A percentile compares a stretch with the other conserved stretches of the same genome.
These are phyloP conservation scores for Huntiella savannae DNA, from an alignment of 2,329 filamentous ascomycete species.

Conservation along the genomic window DNA sequence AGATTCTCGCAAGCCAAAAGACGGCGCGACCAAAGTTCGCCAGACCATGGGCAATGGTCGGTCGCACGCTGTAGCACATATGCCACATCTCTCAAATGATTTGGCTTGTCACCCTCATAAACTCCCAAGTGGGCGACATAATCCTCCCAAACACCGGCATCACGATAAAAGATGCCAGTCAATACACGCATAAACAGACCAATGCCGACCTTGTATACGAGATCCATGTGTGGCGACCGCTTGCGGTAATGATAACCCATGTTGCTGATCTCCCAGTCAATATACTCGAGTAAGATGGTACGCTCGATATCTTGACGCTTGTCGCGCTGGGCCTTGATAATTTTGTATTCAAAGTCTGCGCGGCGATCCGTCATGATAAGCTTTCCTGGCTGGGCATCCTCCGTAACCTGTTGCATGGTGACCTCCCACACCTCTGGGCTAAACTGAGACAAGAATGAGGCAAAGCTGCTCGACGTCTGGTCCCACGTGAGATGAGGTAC, in stretches of 20 bases:
- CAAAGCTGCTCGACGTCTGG: slow-evolving; percentile 55
- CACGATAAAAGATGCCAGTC: slow-evolving; percentile 46
- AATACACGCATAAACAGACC: slow-evolving; percentile 67
- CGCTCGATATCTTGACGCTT: slow-evolving; percentile 37
- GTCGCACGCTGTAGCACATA: slow-evolving; percentile 65
- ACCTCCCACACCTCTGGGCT: slow-evolving; percentile 53
- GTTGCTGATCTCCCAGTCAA: slow-evolving; percentile 65
- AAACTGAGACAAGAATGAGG: slow-evolving; percentile 53
- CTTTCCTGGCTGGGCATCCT: slow-evolving; percentile 44
- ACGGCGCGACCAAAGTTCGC: slow-evolving; percentile 75
- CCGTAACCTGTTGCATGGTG: slow-evolving; percentile 50
- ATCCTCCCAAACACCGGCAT: slow-evolving; percentile 66
- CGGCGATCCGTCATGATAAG: slow-evolving; percentile 38
- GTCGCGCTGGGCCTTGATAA: slow-evolving; percentile 37
- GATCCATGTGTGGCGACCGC: slow-evolving; percentile 27
- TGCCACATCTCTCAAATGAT: too few species aligned
- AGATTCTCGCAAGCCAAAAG: slow-evolving; percentile 71
- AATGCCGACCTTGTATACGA: slow-evolving; percentile 32
- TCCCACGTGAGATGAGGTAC: slow-evolving; percentile 61
- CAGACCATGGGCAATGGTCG: slow-evolving; percentile 83
- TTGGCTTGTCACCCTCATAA: slow-evolving; percentile 28
- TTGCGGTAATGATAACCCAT: slow-evolving; percentile 24
- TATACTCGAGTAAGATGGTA: slow-evolving; percentile 42
- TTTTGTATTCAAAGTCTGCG: slow-evolving; percentile 47
- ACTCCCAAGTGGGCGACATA: slow-evolving; percentile 57